Evolutionary conservation across 208 protist genomes (phyloP).

Genomic region (Leishmania martiniquensis): DNA sequence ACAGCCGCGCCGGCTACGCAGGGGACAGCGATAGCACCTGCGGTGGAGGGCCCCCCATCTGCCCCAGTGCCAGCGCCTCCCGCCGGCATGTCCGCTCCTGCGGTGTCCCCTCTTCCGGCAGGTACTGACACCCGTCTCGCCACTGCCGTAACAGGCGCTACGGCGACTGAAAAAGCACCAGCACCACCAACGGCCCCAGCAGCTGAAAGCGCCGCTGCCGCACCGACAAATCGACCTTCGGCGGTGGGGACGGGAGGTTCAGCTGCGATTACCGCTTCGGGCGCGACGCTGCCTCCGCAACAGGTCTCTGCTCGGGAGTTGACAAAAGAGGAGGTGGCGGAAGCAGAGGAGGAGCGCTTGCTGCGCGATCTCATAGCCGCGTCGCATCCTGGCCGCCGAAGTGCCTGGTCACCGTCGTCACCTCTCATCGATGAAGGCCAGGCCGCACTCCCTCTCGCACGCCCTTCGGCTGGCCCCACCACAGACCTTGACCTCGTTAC

Average conservation of each 20-base stretch:
- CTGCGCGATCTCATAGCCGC: constrained; percentile 9
- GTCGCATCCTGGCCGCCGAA: background rate
- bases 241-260: background rate
- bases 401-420: too few relatives aligned
- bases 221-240: background rate
- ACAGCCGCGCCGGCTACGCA: background rate
- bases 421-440: background rate
- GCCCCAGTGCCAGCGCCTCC: background rate
- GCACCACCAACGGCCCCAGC: background rate
- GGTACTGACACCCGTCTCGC: background rate
- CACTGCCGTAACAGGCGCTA: background rate
- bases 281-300: background rate
- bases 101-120: background rate
- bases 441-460: constrained; percentile 1
- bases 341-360: constrained; percentile 13
- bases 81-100: background rate
- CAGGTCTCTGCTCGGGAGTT: background rate
- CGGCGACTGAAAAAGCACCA: background rate
- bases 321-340: constrained; percentile 10
- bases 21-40: background rate
- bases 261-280: background rate
- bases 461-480: background rate
- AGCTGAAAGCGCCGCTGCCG: too few relatives aligned
- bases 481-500: background rate
- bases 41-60: background rate